Evolutionary conservation across 257 asterid genomes (phyloP), one percentile per base, ranked within the genome.

Genomic region (Penstemon newberryi): DNA sequence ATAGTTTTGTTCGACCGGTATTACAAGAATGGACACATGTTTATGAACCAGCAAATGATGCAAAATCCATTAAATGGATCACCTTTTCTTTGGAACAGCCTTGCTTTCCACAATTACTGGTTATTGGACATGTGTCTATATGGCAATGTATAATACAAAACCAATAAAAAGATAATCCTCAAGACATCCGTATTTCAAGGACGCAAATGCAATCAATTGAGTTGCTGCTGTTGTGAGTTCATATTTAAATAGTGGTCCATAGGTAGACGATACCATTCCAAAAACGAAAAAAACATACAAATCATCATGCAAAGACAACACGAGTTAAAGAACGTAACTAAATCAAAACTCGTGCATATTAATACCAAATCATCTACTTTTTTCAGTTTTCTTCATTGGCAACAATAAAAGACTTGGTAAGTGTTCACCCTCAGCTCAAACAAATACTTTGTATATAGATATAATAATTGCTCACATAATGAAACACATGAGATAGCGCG

Each of bases 61-160:
- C 54, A 41, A 51, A 42, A 52, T 51, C 43, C 11, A 1, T 36
- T 51, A 1, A 25, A 40, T 10, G 4, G 13, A 10, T 37, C 47
- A 8, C 9, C 59, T 55, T 8, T 33, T 7, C 38, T 64, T 40
- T 15, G 39, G 7, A 49, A 66, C 12, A 71, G n/a, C 41, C 38
- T 37, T 15, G 42, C 58, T 12, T 39, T n/a, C 52, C 40, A 42
- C 36, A 5, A 58, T 10, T 11, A 66, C 15, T 3, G 60, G 47
- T 46, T 9, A 19, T 41, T 45, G 15, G 63, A 59, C 68, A 73
- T 55, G 8, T 66, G 66, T 66, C 6, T 54, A 10, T 18, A 11
- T 52, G 43, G 6, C 64, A 50, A 66, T 60, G 57, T 46, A 40
- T 10, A 44, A n/a, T 8, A 49, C 43, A 67, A 71, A 66, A 18